These are phyloP conservation scores for Sporisorium scitamineum DNA, from an alignment of 1,284 basidiomycete species.

Conservation along the genomic window DNA sequence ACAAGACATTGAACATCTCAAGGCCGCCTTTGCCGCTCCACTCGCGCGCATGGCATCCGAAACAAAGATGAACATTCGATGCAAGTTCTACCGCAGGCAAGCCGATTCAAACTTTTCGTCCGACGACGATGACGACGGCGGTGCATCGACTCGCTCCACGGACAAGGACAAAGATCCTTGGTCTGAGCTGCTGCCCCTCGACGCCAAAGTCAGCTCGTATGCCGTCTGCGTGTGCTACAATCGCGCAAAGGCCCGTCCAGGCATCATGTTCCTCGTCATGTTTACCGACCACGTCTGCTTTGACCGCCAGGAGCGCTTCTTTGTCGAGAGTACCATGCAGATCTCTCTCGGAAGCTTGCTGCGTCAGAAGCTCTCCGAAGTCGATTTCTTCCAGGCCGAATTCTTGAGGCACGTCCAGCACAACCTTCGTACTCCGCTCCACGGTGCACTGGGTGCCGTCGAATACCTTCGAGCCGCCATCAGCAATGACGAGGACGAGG, in stretches of 20 bases:
- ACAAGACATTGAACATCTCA: conserved; percentile 26
- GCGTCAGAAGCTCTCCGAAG: conserved; percentile 46
- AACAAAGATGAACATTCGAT: conserved; percentile 37
- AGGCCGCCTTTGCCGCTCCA: conserved; percentile 23
- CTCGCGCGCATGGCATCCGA: conserved; percentile 27
- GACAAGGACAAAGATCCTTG: conserved; percentile 26
- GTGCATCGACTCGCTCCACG: neutral
- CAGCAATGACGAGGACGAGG: conserved; percentile 26
- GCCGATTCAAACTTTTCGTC: conserved; percentile 6
- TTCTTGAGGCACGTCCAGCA: conserved; percentile 58
- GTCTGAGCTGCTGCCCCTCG: conserved; percentile 29
- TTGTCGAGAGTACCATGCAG: conserved; percentile 35
- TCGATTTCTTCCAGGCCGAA: conserved; percentile 55
- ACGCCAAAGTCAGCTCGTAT: conserved; percentile 26
- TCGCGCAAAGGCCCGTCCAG: conserved; percentile 32
- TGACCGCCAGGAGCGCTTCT: conserved; percentile 46
- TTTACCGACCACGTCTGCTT: conserved; percentile 30
- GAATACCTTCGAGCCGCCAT: conserved; percentile 53
- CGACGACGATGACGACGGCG: conserved; percentile 18
- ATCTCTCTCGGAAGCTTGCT: conserved; percentile 43
- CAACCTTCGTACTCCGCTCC: conserved; percentile 58
- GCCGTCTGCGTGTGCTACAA: conserved; percentile 42
- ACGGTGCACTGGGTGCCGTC: conserved; percentile 58
- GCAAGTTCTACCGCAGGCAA: conserved; percentile 30
- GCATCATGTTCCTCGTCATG: conserved; percentile 50